Percentiles rank a stretch among this genome's conserved stretches.
Evolutionary conservation across 257 asterid species (phyloP).

Genomic region (Lithospermum erythrorhizon): DNA sequence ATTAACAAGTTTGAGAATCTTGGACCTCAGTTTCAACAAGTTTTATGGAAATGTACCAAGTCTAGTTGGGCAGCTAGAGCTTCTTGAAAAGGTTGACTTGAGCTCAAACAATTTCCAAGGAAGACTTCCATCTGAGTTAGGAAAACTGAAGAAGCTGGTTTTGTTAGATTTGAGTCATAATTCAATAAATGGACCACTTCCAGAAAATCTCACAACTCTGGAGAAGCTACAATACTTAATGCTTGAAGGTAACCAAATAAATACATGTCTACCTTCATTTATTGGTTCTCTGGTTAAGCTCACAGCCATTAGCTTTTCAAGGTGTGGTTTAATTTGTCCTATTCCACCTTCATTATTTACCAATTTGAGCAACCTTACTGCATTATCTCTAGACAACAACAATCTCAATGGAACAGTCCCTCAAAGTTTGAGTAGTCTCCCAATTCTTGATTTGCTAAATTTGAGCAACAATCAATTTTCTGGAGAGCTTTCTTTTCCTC

Average conservation of each 20-base stretch:
- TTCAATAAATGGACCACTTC: constrained; percentile 34
- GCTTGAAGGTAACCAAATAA: constrained; percentile 42
- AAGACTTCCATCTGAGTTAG: constrained; percentile 28
- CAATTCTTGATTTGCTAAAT: constrained; percentile 26
- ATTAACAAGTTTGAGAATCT: constrained; percentile 25
- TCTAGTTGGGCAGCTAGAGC: constrained; percentile 20
- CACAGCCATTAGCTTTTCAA: constrained; percentile 28
- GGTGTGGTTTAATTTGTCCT: constrained; percentile 43
- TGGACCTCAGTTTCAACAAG: constrained; percentile 37
- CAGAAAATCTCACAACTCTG: constrained; percentile 22
- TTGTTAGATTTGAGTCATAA: constrained; percentile 47
- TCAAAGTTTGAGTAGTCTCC: constrained; percentile 21
- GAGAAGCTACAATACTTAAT: constrained; percentile 39
- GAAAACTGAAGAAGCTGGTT: constrained; percentile 21
- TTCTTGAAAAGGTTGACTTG: constrained; percentile 44
- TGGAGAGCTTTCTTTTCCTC: constrained; percentile 33
- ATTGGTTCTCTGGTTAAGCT: constrained; percentile 20
- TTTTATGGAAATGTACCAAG: constrained; percentile 23
- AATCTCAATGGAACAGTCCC: constrained; percentile 40
- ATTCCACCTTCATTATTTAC: constrained; percentile 26
- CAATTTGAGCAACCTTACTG: constrained; percentile 21
- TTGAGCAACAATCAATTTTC: constrained; percentile 39
- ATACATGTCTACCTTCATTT: constrained; percentile 25
- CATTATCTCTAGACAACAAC: constrained; percentile 39
- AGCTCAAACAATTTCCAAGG: constrained; percentile 40